Base-by-base conservation (phyloP, 1,284 basidiomycete species). In the Takashimella tepidaria region DNA sequence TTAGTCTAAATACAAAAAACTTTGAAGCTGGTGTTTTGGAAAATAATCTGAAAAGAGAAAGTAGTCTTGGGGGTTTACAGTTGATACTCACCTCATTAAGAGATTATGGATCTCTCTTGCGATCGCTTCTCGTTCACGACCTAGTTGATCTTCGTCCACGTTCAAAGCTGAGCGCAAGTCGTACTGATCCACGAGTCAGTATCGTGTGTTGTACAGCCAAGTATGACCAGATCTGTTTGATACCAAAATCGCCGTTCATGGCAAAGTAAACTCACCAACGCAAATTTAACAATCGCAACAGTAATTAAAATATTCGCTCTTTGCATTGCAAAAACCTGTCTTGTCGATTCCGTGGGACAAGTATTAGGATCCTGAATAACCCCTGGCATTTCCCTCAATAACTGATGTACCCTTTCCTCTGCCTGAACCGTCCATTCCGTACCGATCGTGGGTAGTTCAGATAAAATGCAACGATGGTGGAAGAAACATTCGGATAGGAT, bases 401-500 rank as follows among this genome's bases (percentile, higher is more conserved):
- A 47, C 24, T 61, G 53, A 41, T 73, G 69, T 21, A 74, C 58
- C 16, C 66, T 58, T 24, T 67, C 64, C 51, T 74, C 70, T 3
- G 67, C 71, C 1, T 55, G 47, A 2, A 60, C 62, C 1, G 69
- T 66, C 59, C 61, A 67, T 2, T 59, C 55, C 1, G 50, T 46
- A 5, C 41, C 47, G 25, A 63, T 57, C 3, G 60, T 61, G 22
- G 56, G 57, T n/a, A 64, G 41, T 10, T 57, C 58, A 8, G 60
- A 52, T 13, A 59, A 53, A 19, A 70, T 55, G 50, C 66, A 72
- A 6, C 74, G 64, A 57, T 74, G 70, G 56, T 72, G 65, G 52
- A 73, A 73, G 62, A 75, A 72, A 51, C 67, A 69, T 57, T 75
- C 72, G 22, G 67, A 70, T 5, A 76, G 51, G 51, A 75, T 67